Conservation (phyloP, 2,329 filamentous ascomycete species). For the Fusarium equiseti region DNA sequence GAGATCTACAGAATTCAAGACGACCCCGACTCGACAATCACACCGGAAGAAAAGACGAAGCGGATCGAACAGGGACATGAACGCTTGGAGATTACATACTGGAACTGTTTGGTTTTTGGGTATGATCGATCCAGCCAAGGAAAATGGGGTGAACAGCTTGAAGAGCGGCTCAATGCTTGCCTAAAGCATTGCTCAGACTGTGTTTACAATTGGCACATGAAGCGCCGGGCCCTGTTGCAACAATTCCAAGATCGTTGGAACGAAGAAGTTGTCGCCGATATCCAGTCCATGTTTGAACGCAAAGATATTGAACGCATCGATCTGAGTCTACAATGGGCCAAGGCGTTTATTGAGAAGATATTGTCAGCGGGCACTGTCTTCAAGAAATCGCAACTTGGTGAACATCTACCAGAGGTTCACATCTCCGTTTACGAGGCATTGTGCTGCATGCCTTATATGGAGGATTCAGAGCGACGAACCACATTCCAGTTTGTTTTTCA, state of each 20-base stretch:
- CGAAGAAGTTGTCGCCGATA: constrained; percentile 63
- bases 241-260: constrained; percentile 69
- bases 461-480: constrained; percentile 61
- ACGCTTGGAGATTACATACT: constrained; percentile 73
- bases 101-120: constrained; percentile 76
- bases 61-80: constrained; percentile 67
- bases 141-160: constrained; percentile 71
- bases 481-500: constrained; percentile 87
- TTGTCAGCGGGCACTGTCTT: constrained; percentile 61
- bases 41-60: constrained; percentile 62
- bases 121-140: constrained; percentile 71
- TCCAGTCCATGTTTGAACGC: constrained; percentile 68
- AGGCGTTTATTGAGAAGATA: constrained; percentile 65
- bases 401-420: constrained; percentile 69
- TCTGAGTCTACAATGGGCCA: constrained; percentile 68
- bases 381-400: constrained; percentile 60
- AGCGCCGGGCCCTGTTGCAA: constrained; percentile 72
- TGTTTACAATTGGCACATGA: constrained; percentile 79
- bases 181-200: constrained; percentile 76
- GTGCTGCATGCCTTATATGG: constrained; percentile 84
- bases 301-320: constrained; percentile 73
- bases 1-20: constrained; percentile 68
- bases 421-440: constrained; percentile 89
- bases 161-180: constrained; percentile 65
- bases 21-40: constrained; percentile 63